Conservation (phyloP, 192 early-diverging fungal species). For the Phycomyces blakesleeanus region DNA sequence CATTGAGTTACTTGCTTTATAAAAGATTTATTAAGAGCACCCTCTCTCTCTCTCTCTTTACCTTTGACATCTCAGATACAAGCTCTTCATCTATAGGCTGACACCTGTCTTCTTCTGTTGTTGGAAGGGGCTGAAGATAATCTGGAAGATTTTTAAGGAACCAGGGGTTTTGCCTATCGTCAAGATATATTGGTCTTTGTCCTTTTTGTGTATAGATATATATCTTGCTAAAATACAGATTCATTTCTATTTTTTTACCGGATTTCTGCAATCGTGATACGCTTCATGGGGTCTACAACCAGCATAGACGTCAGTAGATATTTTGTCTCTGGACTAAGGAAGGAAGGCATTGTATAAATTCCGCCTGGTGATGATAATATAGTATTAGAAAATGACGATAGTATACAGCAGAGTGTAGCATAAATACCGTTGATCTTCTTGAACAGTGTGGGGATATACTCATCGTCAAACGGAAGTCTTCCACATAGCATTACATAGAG, state of each 20-base stretch:
- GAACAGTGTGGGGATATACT: slow-evolving; percentile 82
- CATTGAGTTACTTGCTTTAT: background rate
- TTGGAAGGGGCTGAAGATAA: slow-evolving; percentile 82
- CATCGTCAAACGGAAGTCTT: slow-evolving; percentile 81
- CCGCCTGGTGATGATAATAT: slow-evolving; percentile 53
- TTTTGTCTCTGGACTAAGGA: slow-evolving; percentile 80
- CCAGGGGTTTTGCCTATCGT: slow-evolving; percentile 77
- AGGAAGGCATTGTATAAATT: slow-evolving; percentile 86
- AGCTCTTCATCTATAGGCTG: slow-evolving; percentile 76
- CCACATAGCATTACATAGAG: slow-evolving; percentile 19
- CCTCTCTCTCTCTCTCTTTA: slow-evolving; percentile 15
- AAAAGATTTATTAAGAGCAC: too few relatives aligned
- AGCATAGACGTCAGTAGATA: slow-evolving; percentile 84
- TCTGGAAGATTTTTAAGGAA: slow-evolving; percentile 89
- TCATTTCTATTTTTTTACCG: slow-evolving; percentile 28
- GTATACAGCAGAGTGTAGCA: background rate
- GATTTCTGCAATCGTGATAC: slow-evolving; percentile 89
- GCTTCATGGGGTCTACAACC: slow-evolving; percentile 93
- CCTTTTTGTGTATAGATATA: background rate
- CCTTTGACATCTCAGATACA: slow-evolving; percentile 73
- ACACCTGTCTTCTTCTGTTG: slow-evolving; percentile 60
- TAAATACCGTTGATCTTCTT: slow-evolving; percentile 87
- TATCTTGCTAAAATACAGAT: too few relatives aligned
- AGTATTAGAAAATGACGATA: background rate
- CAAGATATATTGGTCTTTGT: background rate